These are phyloP conservation scores for Mikania micrantha DNA, from an alignment of 129 eudicot species.

Conservation along the genomic window DNA sequence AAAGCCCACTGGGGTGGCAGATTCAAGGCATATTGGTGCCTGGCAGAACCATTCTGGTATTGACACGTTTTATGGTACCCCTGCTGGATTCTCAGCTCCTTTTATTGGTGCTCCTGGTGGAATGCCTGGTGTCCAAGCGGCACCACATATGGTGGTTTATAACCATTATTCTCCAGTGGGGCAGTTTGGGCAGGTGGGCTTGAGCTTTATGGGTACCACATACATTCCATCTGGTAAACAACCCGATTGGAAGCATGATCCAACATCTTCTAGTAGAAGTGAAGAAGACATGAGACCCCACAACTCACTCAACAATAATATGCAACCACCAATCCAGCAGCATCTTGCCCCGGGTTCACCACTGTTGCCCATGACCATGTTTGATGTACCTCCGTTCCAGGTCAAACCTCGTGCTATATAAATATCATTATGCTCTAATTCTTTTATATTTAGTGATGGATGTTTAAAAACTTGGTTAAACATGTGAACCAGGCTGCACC, in stretches of 20 bases:
- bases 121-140: constrained; percentile 78
- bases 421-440: not conserved
- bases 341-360: constrained; percentile 92
- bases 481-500: constrained; percentile 51
- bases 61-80: constrained; percentile 84
- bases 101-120: constrained; percentile 78
- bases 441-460: not conserved
- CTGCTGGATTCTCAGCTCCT: constrained; percentile 77
- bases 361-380: constrained; percentile 74
- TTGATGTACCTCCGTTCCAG: constrained; percentile 89
- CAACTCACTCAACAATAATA: constrained; percentile 46
- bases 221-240: constrained; percentile 87
- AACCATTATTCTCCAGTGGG: constrained; percentile 95
- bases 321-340: constrained; percentile 52
- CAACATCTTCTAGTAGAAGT: constrained; percentile 53
- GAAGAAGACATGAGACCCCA: constrained; percentile 62
- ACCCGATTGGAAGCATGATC: constrained; percentile 90
- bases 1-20: constrained; percentile 42
- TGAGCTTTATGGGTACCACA: constrained; percentile 94
- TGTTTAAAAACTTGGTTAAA: constrained; percentile 5
- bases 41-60: constrained; percentile 86
- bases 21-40: constrained; percentile 57
- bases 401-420: constrained; percentile 21
- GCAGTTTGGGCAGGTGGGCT: constrained; percentile 94
- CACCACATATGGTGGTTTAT: constrained; percentile 92